Conservation (phyloP, 352 stramenopile species). For the Globisporangium canariense region DNA sequence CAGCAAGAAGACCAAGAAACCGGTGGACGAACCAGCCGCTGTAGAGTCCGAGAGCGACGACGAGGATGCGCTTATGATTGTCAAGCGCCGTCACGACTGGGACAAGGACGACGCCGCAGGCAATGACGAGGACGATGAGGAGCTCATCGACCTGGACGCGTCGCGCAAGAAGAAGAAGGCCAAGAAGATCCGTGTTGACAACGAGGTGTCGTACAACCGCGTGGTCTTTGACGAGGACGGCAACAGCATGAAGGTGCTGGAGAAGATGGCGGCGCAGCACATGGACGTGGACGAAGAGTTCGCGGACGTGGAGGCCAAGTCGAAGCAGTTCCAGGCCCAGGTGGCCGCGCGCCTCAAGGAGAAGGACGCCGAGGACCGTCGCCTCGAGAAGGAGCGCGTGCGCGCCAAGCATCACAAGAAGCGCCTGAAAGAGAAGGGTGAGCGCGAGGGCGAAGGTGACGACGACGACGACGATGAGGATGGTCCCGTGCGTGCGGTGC, state of each 20-base stretch:
- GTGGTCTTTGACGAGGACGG: constrained; percentile 95
- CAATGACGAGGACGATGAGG: constrained; percentile 47
- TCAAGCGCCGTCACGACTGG: constrained; percentile 91
- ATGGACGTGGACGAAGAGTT: constrained; percentile 36
- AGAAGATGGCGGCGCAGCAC: constrained; percentile 51
- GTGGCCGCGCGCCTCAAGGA: constrained; percentile 65
- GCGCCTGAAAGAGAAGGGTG: constrained; percentile 79
- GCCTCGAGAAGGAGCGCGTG: constrained; percentile 83
- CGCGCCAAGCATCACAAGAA: constrained; percentile 89
- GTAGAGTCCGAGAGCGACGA: constrained; percentile 39
- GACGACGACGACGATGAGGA: constrained; percentile 22
- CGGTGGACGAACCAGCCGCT: constrained; percentile 30
- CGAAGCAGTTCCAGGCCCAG: constrained; percentile 55
- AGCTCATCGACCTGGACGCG: constrained; percentile 57
- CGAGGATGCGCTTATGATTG: constrained; percentile 90
- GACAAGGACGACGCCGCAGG: constrained; percentile 37
- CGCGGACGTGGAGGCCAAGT: constrained; percentile 63
- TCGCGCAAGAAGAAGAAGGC: constrained; percentile 74
- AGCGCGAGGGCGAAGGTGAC: constrained; percentile 50
- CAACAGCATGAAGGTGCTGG: constrained; percentile 63
- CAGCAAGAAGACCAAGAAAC: constrained; percentile 27
- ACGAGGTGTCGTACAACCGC: constrained; percentile 63
- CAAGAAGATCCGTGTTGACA: constrained; percentile 81
- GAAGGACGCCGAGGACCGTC: constrained; percentile 80
- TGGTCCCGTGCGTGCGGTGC: constrained; percentile 25